Percentiles rank a stretch among this genome's conserved stretches.
Evolutionary conservation across 2,329 filamentous ascomycete genomes (phyloP).

Genomic region (Fusarium euwallaceae): DNA sequence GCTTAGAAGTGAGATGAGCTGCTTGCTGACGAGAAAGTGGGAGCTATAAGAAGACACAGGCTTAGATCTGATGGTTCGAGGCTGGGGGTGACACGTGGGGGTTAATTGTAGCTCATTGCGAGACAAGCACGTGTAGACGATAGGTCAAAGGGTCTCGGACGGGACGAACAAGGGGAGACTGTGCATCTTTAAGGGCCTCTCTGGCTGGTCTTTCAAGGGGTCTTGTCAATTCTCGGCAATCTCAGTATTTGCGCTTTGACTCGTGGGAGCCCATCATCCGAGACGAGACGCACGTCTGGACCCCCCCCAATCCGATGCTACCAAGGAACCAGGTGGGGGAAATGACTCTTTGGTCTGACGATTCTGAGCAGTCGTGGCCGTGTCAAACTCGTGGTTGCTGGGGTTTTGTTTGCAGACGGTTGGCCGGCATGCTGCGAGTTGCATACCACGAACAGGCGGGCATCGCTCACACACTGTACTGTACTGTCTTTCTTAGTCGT

Average conservation of each 20-base stretch:
- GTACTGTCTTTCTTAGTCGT: neutral
- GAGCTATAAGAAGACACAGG: neutral
- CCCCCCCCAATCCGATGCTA: slow-evolving; percentile 10
- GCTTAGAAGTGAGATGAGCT: neutral
- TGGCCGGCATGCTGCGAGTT: neutral
- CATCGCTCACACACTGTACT: too few relatives aligned
- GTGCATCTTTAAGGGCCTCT: slow-evolving; percentile 14
- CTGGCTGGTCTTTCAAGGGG: neutral
- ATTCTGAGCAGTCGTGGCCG: slow-evolving; percentile 2
- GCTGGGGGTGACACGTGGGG: slow-evolving; percentile 19
- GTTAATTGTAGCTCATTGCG: slow-evolving; percentile 2
- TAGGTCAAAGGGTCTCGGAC: neutral
- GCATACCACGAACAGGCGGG: slow-evolving; percentile 3
- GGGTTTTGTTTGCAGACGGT: neutral
- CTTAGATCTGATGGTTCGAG: slow-evolving; percentile 10
- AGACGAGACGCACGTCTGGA: slow-evolving; percentile 7
- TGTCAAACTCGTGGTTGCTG: neutral
- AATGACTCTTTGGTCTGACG: slow-evolving; percentile 7
- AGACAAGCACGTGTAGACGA: slow-evolving; percentile 18
- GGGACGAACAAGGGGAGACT: slow-evolving; percentile 11
- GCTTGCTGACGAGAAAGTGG: neutral
- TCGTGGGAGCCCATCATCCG: slow-evolving; percentile 18
- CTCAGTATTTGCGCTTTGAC: slow-evolving; percentile 32
- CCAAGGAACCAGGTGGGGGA: slow-evolving; percentile 6
- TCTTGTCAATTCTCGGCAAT: slow-evolving; percentile 27